Conservation (phyloP, 192 early-diverging fungal genomes). For the Piromyces finnis region DNA sequence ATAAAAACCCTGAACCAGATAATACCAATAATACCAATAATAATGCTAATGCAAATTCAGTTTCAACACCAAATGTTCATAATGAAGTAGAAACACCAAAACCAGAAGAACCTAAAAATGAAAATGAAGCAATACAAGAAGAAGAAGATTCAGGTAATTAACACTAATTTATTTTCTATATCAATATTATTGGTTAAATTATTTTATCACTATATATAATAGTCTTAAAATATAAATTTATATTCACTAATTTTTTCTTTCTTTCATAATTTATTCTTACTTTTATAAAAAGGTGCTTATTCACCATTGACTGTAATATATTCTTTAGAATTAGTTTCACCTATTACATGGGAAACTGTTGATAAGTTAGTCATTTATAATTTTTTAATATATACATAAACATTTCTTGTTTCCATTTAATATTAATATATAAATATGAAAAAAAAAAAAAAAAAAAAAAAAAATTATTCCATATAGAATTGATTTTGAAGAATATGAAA, state of each 20-base stretch:
- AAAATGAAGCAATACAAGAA: not conserved
- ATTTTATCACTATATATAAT: no score
- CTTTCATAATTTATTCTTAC: not conserved
- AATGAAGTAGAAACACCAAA: not conserved
- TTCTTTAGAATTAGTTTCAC: slow-evolving; percentile 76
- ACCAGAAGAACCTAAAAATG: not conserved
- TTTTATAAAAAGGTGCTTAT: slow-evolving; percentile 1
- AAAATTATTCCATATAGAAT: no score
- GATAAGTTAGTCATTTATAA: slow-evolving; percentile 45
- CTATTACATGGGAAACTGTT: slow-evolving; percentile 86
- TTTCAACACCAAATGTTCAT: not conserved
- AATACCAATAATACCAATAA: not conserved
- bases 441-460: no score
- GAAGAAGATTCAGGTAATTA: not conserved
- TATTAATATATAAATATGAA: no score
- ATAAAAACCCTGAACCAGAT: not conserved
- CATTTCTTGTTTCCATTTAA: no score
- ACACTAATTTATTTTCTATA: not conserved
- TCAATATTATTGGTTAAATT: no score
- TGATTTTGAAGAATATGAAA: slow-evolving; percentile 63
- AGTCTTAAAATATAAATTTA: no score
- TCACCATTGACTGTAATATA: slow-evolving; percentile 8
- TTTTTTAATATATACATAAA: no score
- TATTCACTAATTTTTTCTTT: no score
- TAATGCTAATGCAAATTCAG: not conserved